Evolutionary conservation across 805 yeast genomes (phyloP).

Genomic region (Trichomonascus vanleenenianus): DNA sequence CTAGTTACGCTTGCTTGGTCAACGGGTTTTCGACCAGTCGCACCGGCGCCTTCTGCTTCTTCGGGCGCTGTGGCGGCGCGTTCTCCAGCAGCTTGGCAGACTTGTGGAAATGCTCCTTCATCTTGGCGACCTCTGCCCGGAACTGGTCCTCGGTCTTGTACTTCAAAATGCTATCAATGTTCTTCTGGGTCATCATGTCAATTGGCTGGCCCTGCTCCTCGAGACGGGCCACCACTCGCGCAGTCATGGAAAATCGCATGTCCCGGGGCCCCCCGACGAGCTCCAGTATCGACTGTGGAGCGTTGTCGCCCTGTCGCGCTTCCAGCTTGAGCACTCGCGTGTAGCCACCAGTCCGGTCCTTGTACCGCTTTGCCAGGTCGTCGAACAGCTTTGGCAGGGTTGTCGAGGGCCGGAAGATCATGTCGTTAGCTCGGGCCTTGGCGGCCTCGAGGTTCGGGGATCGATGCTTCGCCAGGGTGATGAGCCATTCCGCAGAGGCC

Average conservation of each 20-base stretch:
- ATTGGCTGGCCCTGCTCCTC: slow-evolving; percentile 52
- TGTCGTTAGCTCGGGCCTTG: slow-evolving; percentile 30
- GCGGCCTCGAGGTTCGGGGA: slow-evolving; percentile 16
- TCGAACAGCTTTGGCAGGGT: slow-evolving; percentile 58
- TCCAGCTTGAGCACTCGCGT: slow-evolving; percentile 80
- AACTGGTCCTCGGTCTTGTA: slow-evolving; percentile 47
- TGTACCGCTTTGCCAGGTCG: slow-evolving; percentile 58
- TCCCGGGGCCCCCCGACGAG: slow-evolving; percentile 71
- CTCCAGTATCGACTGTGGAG: slow-evolving; percentile 83
- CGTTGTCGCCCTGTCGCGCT: slow-evolving; percentile 81
- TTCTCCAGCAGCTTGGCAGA: slow-evolving; percentile 7
- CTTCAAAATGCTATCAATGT: slow-evolving; percentile 44
- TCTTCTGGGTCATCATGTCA: slow-evolving; percentile 46
- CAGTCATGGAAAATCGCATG: slow-evolving; percentile 66
- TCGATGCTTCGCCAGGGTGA: slow-evolving; percentile 47
- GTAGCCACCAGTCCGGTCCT: slow-evolving; percentile 65
- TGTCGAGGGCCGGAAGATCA: slow-evolving; percentile 41
- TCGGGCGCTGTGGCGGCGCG: slow-evolving; percentile 3
- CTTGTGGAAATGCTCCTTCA: slow-evolving; percentile 40
- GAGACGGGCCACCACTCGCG: slow-evolving; percentile 78
- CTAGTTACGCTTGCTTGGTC: not conserved
- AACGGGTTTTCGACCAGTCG: slow-evolving; percentile 16
- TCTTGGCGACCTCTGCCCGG: slow-evolving; percentile 51
- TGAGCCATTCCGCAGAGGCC: slow-evolving; percentile 52
- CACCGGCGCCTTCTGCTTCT: slow-evolving; percentile 10